Base-by-base conservation (phyloP, 768 basidiomycete species). In the Multifurca ochricompacta region DNA sequence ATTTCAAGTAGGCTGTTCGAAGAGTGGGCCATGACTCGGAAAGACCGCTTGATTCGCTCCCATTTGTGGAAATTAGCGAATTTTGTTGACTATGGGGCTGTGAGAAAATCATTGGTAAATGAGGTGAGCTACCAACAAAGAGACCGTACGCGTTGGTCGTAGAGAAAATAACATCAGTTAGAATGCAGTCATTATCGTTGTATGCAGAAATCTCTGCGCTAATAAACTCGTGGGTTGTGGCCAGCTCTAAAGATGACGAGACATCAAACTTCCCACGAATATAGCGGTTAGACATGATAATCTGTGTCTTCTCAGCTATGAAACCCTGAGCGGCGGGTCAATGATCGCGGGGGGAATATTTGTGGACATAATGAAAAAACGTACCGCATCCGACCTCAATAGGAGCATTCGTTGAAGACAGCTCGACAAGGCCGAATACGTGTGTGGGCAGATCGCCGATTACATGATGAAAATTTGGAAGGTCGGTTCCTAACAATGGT, bases 201-300 rank as follows among this genome's bases (percentile, higher is more conserved):
- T 27, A 34, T n/a, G 41, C n/a, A 28, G 51, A 6, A 19, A 2
- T 4, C 25, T 25, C 21, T 25, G 42, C 27, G 30, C 27, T n/a
- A 10, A 45, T 45, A 18, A 31, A 28, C 27, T 25, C 44, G 18
- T 16, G 6, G 28, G 44, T 31, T 7, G n/a, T n/a, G n/a, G n/a
- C n/a, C n/a, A n/a, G n/a, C 10, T 27, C 30, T 8, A 45, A 16
- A 8, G 23, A 21, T 19, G 37, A 31, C 28, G 37, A 16, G 19
- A 36, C 53, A 27, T 48, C 3, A 44, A 31, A 21, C 16, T 50
- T 55, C 54, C 48, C 54, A 43, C 42, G 42, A 19, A 37, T 3
- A 49, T 50, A 18, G 11, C n/a, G 19, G 43, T 31, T 13, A 6
- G 41, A 23, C 6, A 28, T 11, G 18, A 43, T 28, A 42, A 44